Evolutionary conservation across 139 green algal genomes (phyloP), one percentile per base, ranked within the genome.

Genomic region (Coelastrella sp.): DNA sequence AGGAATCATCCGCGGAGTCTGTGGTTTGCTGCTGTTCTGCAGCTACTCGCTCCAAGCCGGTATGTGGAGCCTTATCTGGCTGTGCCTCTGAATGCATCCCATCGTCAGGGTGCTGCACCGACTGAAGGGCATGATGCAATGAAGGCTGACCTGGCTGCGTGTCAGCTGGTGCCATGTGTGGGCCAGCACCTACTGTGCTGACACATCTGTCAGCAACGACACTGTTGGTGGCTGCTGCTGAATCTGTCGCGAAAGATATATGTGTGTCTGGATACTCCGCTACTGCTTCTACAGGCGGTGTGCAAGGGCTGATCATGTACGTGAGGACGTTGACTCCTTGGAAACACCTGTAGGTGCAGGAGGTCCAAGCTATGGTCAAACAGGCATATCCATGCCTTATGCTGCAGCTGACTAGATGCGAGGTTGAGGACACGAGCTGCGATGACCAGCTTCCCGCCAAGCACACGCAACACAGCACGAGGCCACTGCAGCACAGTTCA

Each of bases 1-100:
- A 89, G 11, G 83, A 89, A 54, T 89, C 83, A 81, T 89, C 68
- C 20, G 78, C 83, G n/a, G 83, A 89, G 8, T 73, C 59, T 71
- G 71, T 68, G 10, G 22, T 22, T 58, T 80, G 74, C 5, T 80
- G 74, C 23, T 80, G 32, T 47, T 47, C 32, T 47, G 32, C 32
- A 47, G 32, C 32, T 47, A 47, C 32, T 47, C 32, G 32, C 32
- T 47, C 32, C 32, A 47, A 47, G 32, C 32, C 32, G 32, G 32
- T 47, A 47, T 47, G 32, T 47, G 32, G 32, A 47, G 32, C 32
- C 32, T 47, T 47, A 47, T 47, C 32, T 47, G 32, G 32, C 32
- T 47, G 32, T 47, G 32, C 32, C 32, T 47, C 32, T 47, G 32
- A 47, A 47, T 47, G 0, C 32, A 47, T 47, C 32, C 32, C 32